These are phyloP conservation scores for Neurospora africana DNA, from an alignment of 495 filamentous ascomycete genomes.

Conservation along the genomic window DNA sequence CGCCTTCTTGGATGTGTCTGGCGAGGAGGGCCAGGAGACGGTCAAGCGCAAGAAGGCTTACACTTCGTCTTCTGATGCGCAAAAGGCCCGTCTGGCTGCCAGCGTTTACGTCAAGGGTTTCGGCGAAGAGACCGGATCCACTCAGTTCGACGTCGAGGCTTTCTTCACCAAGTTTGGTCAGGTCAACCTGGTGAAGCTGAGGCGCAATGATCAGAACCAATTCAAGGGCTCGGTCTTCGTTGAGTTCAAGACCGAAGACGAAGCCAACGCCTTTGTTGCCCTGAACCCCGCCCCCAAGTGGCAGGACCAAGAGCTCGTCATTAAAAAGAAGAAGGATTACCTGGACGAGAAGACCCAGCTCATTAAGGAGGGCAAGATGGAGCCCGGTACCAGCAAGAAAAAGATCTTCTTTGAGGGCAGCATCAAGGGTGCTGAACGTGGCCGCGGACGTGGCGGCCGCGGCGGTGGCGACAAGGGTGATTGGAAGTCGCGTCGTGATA, in stretches of 20 bases:
- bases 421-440: constrained; percentile 14
- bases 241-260: constrained; percentile 69
- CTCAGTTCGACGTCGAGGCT: constrained; percentile 86
- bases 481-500: constrained; percentile 57
- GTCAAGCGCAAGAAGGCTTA: constrained; percentile 68
- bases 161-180: constrained; percentile 77
- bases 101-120: constrained; percentile 69
- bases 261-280: constrained; percentile 63
- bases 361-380: constrained; percentile 62
- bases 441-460: constrained; percentile 22
- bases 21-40: constrained; percentile 48
- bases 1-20: constrained; percentile 50
- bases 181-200: constrained; percentile 75
- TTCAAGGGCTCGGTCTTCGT: constrained; percentile 97
- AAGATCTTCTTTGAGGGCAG: constrained; percentile 27
- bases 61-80: constrained; percentile 19
- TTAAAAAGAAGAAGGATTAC: constrained; percentile 85
- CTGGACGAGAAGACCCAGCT: constrained; percentile 63
- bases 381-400: constrained; percentile 31
- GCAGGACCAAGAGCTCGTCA: constrained; percentile 58
- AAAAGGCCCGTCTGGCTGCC: constrained; percentile 22
- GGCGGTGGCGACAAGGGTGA: constrained; percentile 29
- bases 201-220: constrained; percentile 50
- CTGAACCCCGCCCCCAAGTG: constrained; percentile 74
- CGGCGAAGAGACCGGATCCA: constrained; percentile 61